Evolutionary conservation across 2,329 filamentous ascomycete genomes (phyloP), one percentile per base, ranked within the genome.

Genomic region (Colletotrichum sp.): DNA sequence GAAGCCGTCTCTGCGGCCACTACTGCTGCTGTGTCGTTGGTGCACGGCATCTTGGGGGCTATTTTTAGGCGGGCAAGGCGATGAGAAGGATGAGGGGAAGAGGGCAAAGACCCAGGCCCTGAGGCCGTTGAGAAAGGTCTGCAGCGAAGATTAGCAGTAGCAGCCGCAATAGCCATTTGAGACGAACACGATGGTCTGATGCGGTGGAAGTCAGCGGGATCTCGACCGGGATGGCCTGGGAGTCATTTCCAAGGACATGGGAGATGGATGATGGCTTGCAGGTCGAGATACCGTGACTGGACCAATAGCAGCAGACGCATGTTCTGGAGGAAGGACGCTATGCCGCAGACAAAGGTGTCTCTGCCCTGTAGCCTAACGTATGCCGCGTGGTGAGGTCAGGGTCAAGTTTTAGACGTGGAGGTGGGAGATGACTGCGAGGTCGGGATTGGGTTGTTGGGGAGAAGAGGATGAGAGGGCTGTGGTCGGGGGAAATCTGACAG

Each of bases 171-270:
- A 52, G 65, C 34, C 39, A 30, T 62, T 60, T 60, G 36, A 6
- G 72, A 76, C 69, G 69, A 76, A 76, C 57, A 12, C 63, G 70
- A 76, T 73, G 73, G 64, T 76, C 73, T 76, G 70, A 76, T 73
- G 69, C 28, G 44, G 66, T 28, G 59, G 64, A 28, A 59, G 59
- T 59, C 67, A 59, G 71, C 71, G 8, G 32, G 6, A 60, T 69
- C 24, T 44, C 49, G 39, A 18, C 59, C 34, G 21, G 70, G 70
- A 69, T 69, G n/a, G 60, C 70, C 44, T 49, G 62, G 63, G n/a
- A 60, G 36, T 44, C 36, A 66, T 34, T 64, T 64, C 63, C 73
- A 75, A 64, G 63, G 63, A 64, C 69, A 64, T 75, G 73, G 72
- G 18, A 72, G 72, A 68, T 16, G 73, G 73, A 71, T 62, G 18